Base-by-base conservation (phyloP, 306 rosid species). In the Psophocarpus tetragonolobus region DNA sequence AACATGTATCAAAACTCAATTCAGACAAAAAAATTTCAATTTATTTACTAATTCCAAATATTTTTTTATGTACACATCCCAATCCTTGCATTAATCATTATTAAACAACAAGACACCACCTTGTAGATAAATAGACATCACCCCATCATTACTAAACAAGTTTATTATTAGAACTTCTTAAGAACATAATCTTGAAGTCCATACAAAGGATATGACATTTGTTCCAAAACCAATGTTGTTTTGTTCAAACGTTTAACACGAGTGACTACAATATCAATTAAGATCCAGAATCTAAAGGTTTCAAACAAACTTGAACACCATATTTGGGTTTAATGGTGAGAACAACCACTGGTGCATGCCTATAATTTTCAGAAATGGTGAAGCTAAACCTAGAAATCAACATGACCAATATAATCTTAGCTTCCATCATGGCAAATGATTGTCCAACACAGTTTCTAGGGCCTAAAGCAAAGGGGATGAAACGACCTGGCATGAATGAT, bases 361-460 rank as follows among this genome's bases (percentile, higher is more conserved):
- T 94, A 41, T 94, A 94, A 78, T 67, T 84, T 0, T 83, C 83
- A 0, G 97, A 87, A 57, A 89, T 68, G n/a, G 84, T 88, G 87
- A 94, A 94, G 80, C 89, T 87, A 68, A 87, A 94, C 33, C 9
- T 26, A 0, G 97, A 90, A 73, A 94, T 76, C 8, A 94, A 73
- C 92, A 92, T 83, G 7, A 97, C 86, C 72, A 94, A 81, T 18
- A 94, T 90, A 72, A 86, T 90, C 88, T 94, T 94, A 62, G 97
- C 97, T 86, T 94, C 98, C 98, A 94, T 92, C 7, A 92, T 84
- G 4, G 98, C 98, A 64, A 94, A 94, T 10, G 87, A 69, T 77
- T 94, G 98, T 24, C 98, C 98, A 2, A 94, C 79, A 77, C 98
- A 94, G 24, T 92, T 92, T 73, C 98, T 86, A 4, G 98, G 95